phyloP scores from a whole-genome alignment of 2,329 filamentous ascomycete genomes.

The Hymenoscyphus linearis region DNA sequence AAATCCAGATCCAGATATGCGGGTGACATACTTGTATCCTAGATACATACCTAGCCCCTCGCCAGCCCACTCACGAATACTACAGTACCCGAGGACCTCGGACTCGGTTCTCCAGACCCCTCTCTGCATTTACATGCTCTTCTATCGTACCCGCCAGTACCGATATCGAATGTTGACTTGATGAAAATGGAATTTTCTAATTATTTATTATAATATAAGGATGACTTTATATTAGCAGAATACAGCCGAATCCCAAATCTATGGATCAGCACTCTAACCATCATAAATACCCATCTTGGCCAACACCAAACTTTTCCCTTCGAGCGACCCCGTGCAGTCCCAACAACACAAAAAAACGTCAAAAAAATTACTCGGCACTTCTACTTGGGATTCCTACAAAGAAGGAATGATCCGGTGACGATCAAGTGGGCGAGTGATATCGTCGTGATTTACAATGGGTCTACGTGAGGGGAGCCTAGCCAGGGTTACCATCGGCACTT shows the following conservation, averaged over 20 bases:
- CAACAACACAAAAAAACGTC: neutral
- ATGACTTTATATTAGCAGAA: neutral
- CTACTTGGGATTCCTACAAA: neutral
- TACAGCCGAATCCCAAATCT: neutral
- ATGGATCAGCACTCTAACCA: neutral
- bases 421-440: too few relatives aligned
- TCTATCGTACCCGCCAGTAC: neutral
- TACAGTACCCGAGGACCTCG: too few relatives aligned
- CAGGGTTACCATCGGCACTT: constrained; percentile 1
- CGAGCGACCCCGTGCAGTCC: neutral
- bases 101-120: neutral
- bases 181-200: neutral
- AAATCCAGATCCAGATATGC: neutral
- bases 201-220: neutral
- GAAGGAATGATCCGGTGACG: too few relatives aligned
- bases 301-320: neutral
- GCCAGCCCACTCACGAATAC: too few relatives aligned
- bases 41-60: too few relatives aligned
- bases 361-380: constrained; percentile 2
- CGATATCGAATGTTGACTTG: neutral
- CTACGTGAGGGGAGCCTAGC: too few relatives aligned
- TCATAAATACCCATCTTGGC: constrained; percentile 4
- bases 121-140: neutral
- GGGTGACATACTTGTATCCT: neutral
- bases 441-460: too few relatives aligned